Evolutionary conservation across 164 flowering plant species (phyloP).

Genomic region (Hamamelis virginiana): DNA sequence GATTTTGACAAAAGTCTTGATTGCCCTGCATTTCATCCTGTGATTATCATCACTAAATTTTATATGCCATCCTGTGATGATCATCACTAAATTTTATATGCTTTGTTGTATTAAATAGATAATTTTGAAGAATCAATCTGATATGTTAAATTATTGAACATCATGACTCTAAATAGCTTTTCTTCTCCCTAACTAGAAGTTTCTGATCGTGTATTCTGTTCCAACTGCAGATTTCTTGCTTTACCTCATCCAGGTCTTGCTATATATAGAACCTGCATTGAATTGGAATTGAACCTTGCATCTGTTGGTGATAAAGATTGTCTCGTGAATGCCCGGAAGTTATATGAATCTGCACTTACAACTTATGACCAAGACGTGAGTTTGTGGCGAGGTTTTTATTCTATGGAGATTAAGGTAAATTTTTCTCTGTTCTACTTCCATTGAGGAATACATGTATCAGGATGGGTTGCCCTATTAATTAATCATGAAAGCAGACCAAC

Average conservation of each 20-base stretch:
- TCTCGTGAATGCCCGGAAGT: constrained; percentile 65
- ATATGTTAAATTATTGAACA: neutral
- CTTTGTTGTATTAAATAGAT: no score
- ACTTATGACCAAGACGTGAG: constrained; percentile 55
- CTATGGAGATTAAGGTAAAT: constrained; percentile 73
- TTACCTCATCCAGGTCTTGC: constrained; percentile 78
- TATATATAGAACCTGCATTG: constrained; percentile 62
- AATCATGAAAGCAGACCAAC: no score
- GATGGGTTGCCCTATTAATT: neutral
- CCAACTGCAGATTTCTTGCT: constrained; percentile 59
- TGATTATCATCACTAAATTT: no score
- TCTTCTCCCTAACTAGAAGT: neutral
- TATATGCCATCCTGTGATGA: no score
- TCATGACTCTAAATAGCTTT: neutral
- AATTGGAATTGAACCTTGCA: constrained; percentile 75
- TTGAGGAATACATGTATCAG: neutral
- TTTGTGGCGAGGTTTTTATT: constrained; percentile 73
- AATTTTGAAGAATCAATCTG: no score
- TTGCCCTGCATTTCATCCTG: no score
- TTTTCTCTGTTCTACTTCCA: constrained; percentile 1
- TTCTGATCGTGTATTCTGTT: neutral
- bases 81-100: no score
- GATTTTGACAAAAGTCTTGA: neutral
- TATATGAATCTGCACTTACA: constrained; percentile 74
- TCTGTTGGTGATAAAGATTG: constrained; percentile 50